These are phyloP conservation scores for Phylloporus sp. DNA, from an alignment of 768 basidiomycete species.

Conservation along the genomic window DNA sequence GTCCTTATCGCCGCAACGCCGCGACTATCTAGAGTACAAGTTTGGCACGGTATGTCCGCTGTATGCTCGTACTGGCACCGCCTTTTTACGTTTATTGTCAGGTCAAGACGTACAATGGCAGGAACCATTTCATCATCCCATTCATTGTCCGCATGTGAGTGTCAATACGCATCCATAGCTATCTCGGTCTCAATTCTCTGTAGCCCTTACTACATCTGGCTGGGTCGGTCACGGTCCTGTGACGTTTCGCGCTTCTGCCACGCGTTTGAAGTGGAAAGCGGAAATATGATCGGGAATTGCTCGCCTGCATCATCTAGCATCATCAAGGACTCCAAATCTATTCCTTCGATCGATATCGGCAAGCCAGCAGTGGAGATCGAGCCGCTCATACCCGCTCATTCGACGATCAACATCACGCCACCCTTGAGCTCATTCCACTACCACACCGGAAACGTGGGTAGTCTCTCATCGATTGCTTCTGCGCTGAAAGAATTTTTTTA, in stretches of 20 bases:
- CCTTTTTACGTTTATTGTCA: slow-evolving; percentile 11
- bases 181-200: neutral
- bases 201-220: slow-evolving; percentile 71
- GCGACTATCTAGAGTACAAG: slow-evolving; percentile 72
- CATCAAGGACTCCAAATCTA: slow-evolving; percentile 32
- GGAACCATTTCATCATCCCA: slow-evolving; percentile 66
- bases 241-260: slow-evolving; percentile 53
- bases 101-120: slow-evolving; percentile 66
- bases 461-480: neutral
- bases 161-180: neutral
- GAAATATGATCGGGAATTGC: slow-evolving; percentile 51
- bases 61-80: neutral
- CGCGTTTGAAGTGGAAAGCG: slow-evolving; percentile 59
- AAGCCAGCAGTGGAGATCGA: slow-evolving; percentile 31
- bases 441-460: slow-evolving; percentile 43
- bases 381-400: slow-evolving; percentile 15
- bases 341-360: slow-evolving; percentile 41
- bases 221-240: slow-evolving; percentile 60
- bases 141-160: slow-evolving; percentile 59
- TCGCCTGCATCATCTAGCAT: slow-evolving; percentile 36
- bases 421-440: slow-evolving; percentile 63
- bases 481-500: neutral
- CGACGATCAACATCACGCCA: slow-evolving; percentile 45
- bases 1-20: slow-evolving; percentile 49
- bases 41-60: slow-evolving; percentile 57